Evolutionary conservation across 2,329 filamentous ascomycete species (phyloP), one percentile per base, ranked within the genome.

Genomic region (Penicillium palitans): DNA sequence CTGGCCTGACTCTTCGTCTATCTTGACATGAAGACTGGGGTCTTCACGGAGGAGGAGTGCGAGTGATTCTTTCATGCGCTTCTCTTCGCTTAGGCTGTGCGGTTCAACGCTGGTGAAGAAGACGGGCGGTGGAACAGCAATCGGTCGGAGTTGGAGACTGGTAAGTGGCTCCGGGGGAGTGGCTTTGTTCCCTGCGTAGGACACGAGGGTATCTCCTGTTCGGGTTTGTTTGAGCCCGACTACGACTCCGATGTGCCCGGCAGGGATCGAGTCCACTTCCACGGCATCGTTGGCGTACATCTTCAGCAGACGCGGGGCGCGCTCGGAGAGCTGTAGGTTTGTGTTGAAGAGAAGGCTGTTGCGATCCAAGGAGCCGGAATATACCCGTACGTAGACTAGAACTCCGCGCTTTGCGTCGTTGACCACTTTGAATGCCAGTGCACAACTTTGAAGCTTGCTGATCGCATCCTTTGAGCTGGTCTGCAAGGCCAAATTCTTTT

Each of bases 31-130:
- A 24, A 99, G 80, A 73, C 92, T 97, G 0, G 95, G 95, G 68
- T 99, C 95, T 78, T 99, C 95, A 66, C 95, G 83, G 0, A 96
- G 84, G 6, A 96, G 83, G 49, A 95, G 85, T 6, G 86, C 84
- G 6, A 99, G 79, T 0, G 89, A 88, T 6, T 89, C 85, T 56
- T 90, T 85, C 6, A 99, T 84, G 58, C 88, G 84, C 66, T 92
- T 93, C 67, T 92, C 90, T 64, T 93, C 91, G 33, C 88, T 84
- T 33, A 90, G 79, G 66, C 90, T 88, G 65, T 91, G 78, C 19
- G 87, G 91, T 63, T 98, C 93, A 29, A 98, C 87, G 60, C 93
- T 91, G n/a, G 96, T 88, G 74, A 98, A 99, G 70, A 97, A 96
- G 0, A 99, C 95, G 0, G 95, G 92, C 0, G 95, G 92, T 0